Percentiles rank a stretch among this genome's conserved stretches.
Evolutionary conservation across 306 rosid species (phyloP).

Genomic region (Crataegus laevigata): DNA sequence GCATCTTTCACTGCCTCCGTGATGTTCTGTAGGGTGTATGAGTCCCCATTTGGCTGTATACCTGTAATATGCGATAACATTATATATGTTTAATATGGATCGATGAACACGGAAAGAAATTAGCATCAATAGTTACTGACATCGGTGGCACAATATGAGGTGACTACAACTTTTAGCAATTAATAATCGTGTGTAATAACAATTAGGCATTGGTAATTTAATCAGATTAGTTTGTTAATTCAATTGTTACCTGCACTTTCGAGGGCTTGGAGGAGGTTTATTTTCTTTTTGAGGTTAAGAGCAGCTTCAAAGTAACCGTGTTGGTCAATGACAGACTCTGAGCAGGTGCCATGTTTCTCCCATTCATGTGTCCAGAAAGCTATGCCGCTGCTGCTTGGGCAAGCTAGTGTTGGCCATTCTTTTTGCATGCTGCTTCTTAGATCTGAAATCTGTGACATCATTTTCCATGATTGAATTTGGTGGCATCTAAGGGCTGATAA

Average conservation of each 20-base stretch:
- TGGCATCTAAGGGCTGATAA: background rate
- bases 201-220: background rate
- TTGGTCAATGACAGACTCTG: constrained; percentile 52
- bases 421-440: constrained; percentile 28
- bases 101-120: background rate
- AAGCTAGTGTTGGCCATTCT: constrained; percentile 65
- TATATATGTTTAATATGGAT: background rate
- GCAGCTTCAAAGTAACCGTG: constrained; percentile 54
- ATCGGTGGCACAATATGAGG: background rate
- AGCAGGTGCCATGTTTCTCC: constrained; percentile 81
- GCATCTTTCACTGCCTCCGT: constrained; percentile 17
- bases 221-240: background rate
- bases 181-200: background rate
- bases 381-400: constrained; percentile 57
- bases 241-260: constrained; percentile 31
- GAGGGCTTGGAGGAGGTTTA: constrained; percentile 52
- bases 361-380: constrained; percentile 66
- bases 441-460: constrained; percentile 24
- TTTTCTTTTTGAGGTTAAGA: constrained; percentile 37
- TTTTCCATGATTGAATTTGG: background rate
- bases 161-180: background rate
- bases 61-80: constrained; percentile 10
- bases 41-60: constrained; percentile 33
- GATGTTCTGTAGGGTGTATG: constrained; percentile 24
- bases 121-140: background rate